Conservation (phyloP, 78 protist species). For the Cavenderia fasciculata region DNA sequence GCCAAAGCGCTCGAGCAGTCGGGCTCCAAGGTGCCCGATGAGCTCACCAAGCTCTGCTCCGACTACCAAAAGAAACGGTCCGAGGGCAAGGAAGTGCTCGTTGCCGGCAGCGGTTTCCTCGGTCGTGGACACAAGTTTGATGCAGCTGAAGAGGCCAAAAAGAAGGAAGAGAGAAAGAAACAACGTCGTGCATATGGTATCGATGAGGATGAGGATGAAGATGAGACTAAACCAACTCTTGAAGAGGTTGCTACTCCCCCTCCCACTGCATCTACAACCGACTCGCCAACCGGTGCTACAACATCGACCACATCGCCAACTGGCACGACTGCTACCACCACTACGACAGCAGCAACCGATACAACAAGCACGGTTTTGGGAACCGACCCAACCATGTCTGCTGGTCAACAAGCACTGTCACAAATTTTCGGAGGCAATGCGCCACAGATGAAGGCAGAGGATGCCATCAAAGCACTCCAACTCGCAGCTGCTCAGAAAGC, state of each 20-base stretch:
- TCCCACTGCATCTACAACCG: not conserved
- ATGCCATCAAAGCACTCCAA: constrained; percentile 43
- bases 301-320: not conserved
- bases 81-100: constrained; percentile 57
- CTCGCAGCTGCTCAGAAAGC: constrained; percentile 14
- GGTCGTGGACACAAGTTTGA: constrained; percentile 89
- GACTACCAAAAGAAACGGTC: not conserved
- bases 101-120: constrained; percentile 73
- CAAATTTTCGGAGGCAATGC: constrained; percentile 26
- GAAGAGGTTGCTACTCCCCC: constrained; percentile 8
- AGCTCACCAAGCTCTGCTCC: constrained; percentile 27
- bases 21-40: constrained; percentile 67
- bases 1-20: constrained; percentile 83
- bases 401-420: constrained; percentile 40
- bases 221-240: not conserved
- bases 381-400: constrained; percentile 13
- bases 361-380: not conserved
- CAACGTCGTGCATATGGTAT: constrained; percentile 47
- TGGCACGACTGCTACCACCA: not conserved
- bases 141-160: constrained; percentile 51
- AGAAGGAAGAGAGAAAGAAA: constrained; percentile 48
- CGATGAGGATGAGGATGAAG: constrained; percentile 52
- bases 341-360: constrained; percentile 18
- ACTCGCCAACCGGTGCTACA: not conserved
- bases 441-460: constrained; percentile 4